Base-by-base conservation (phyloP, 805 yeast species). In the Saccharomycopsis sp. region DNA sequence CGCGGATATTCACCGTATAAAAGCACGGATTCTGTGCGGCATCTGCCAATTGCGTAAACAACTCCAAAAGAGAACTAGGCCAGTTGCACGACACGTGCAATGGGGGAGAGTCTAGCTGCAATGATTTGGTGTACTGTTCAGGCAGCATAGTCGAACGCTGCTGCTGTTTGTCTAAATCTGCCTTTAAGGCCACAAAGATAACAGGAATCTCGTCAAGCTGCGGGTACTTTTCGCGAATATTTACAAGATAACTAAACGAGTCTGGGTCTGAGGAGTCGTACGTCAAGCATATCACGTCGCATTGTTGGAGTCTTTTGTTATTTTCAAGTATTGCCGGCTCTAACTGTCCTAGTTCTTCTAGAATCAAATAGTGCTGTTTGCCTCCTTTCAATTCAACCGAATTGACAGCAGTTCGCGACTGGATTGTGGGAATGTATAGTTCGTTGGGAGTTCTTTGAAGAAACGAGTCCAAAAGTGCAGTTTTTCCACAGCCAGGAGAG, bases 221-320 rank as follows among this genome's bases (percentile, higher is more conserved):
- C 1, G 83, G 80, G 65, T 86, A 83, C 61, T 74, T 77, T 34
- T 78, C 73, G 14, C 91, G 73, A n/a, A 91, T 68, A 18, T 87
- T 87, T 24, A 87, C 85, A 55, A 91, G 72, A 67, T 88, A 83
- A 56, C 91, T 88, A 69, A 94, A 94, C 50, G 96, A 89, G 57
- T 92, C 96, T 0, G 99, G 97, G 67, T 94, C 97, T 0, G 97
- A 85, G 0, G 97, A 90, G 68, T 94, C 99, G 70, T 94, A 94
- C 0, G 91, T 79, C 66, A 88, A 79, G 70, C 98, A 94, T 1
- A 94, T 68, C 2, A 91, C 96, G 69, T 94, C 99, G 71, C 98
- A 94, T 54, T 86, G 87, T 56, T 87, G 89, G 8, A 92, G 69
- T 54, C 90, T 78, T 15, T 73, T 68, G 41, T 77, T 78, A 67